A percentile compares a stretch with the other conserved stretches of the same genome.
Conservation (phyloP, 177 flowering plant genomes). For the Vitis hybrid region DNA sequence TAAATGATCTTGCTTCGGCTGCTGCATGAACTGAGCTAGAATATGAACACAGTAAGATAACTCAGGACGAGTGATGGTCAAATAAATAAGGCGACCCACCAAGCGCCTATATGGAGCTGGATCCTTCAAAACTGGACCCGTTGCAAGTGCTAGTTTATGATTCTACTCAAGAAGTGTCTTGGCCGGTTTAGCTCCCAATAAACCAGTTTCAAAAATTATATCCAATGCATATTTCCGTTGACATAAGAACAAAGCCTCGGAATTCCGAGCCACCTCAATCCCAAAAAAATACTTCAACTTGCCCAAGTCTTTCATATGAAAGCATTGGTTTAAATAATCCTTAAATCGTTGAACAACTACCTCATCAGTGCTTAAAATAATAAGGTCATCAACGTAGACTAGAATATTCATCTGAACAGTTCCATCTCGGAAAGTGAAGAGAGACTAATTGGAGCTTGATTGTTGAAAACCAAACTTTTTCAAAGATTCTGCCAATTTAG, state of each 20-base stretch:
- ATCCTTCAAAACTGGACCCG: background rate
- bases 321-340: background rate
- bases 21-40: background rate
- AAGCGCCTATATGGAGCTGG: background rate
- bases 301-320: constrained; percentile 1
- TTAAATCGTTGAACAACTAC: too few species aligned
- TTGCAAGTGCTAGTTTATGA: background rate
- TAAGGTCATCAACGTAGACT: too few species aligned
- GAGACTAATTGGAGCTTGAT: too few species aligned
- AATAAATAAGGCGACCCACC: constrained; percentile 1
- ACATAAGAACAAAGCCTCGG: background rate
- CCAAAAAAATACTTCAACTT: background rate
- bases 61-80: background rate
- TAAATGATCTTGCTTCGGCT: background rate
- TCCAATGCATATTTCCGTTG: background rate
- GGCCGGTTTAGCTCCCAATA: background rate
- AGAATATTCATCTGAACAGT: too few species aligned
- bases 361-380: too few species aligned
- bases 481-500: too few species aligned
- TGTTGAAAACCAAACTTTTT: too few species aligned
- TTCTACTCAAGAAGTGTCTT: background rate
- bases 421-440: too few species aligned
- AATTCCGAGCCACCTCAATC: background rate
- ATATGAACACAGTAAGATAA: background rate
- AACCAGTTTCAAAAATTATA: background rate